Evolutionary conservation across 2,329 filamentous ascomycete species (phyloP).

Genomic region (Exophiala spinifera): DNA sequence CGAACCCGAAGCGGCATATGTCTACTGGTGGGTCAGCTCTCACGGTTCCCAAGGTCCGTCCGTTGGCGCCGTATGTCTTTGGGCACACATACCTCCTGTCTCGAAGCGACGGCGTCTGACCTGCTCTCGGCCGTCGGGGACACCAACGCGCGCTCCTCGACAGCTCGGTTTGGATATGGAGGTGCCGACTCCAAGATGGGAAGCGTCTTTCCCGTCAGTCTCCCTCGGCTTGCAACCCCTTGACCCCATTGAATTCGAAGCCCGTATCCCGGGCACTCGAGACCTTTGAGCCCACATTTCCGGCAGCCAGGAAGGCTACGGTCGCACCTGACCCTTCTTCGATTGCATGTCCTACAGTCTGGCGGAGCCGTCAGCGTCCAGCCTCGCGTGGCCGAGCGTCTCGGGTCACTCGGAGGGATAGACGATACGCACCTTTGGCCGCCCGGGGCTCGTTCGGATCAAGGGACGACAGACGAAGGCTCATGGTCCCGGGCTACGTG

Average conservation of each 20-base stretch:
- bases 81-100: background rate
- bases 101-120: background rate
- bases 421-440: background rate
- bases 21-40: background rate
- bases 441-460: background rate
- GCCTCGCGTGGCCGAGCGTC: too few relatives aligned
- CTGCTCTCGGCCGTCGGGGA: background rate
- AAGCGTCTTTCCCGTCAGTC: slow-evolving; percentile 19
- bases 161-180: background rate
- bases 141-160: background rate
- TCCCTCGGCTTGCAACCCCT: slow-evolving; percentile 30
- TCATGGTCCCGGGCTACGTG: background rate
- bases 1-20: too few relatives aligned
- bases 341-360: slow-evolving; percentile 38
- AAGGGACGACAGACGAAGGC: slow-evolving; percentile 1
- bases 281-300: slow-evolving; percentile 37
- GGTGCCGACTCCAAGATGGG: slow-evolving; percentile 19
- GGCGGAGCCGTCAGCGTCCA: background rate
- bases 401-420: too few relatives aligned
- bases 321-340: slow-evolving; percentile 39
- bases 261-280: slow-evolving; percentile 37
- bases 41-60: background rate
- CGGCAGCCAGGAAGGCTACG: slow-evolving; percentile 35
- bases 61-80: background rate
- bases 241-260: slow-evolving; percentile 36